phyloP scores from a whole-genome alignment of 805 yeast genomes.

The Candida quercuum region DNA sequence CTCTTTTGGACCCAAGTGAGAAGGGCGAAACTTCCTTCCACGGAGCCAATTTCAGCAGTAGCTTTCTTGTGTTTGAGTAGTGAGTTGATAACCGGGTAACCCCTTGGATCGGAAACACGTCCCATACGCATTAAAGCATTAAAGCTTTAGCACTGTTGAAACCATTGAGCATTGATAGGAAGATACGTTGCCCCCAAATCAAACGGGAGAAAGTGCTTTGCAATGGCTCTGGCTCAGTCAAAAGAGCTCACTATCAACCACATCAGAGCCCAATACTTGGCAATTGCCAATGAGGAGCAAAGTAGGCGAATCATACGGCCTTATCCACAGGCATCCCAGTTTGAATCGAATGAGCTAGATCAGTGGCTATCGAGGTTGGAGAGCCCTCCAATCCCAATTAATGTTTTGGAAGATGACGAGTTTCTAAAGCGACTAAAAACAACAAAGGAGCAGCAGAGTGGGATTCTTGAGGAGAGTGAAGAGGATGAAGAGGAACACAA shows the following conservation, averaged over 20 bases:
- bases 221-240: conserved; percentile 17
- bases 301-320: conserved; percentile 20
- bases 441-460: conserved; percentile 2
- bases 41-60: too few species aligned
- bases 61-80: too few species aligned
- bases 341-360: conserved; percentile 4
- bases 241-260: conserved; percentile 12
- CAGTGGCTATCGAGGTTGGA: conserved; percentile 16
- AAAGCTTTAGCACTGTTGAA: too few species aligned
- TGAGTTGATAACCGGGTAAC: too few species aligned
- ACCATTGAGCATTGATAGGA: neutral
- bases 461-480: conserved; percentile 2
- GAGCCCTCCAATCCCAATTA: conserved; percentile 27
- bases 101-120: too few species aligned
- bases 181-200: neutral
- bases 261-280: conserved; percentile 18
- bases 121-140: too few species aligned
- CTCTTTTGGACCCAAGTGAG: too few species aligned
- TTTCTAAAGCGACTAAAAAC: conserved; percentile 6
- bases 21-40: too few species aligned
- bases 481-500: conserved; percentile 8
- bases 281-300: conserved; percentile 18
- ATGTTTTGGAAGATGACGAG: conserved; percentile 19
- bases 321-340: conserved; percentile 3
- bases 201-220: neutral